These are phyloP conservation scores for Apiospora saccharicola DNA, from an alignment of 2,329 filamentous ascomycete genomes.

Conservation along the genomic window DNA sequence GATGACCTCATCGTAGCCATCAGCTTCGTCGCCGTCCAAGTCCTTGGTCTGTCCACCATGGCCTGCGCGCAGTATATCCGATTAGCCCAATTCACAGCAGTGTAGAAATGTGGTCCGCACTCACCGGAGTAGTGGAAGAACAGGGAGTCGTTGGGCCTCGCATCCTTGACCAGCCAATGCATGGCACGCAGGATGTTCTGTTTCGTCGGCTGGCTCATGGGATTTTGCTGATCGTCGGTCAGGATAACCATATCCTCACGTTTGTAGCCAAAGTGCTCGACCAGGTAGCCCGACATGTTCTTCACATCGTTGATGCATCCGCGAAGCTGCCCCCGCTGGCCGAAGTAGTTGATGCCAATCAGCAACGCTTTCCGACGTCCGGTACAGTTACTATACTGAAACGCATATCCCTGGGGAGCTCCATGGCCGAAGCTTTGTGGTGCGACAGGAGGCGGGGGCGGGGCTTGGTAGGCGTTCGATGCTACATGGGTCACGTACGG, in stretches of 20 bases:
- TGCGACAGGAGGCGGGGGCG: slow-evolving; percentile 70
- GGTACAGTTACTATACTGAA: slow-evolving; percentile 91
- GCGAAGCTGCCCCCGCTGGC: slow-evolving; percentile 85
- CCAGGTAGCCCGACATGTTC: slow-evolving; percentile 93
- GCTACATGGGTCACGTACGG: slow-evolving; percentile 1
- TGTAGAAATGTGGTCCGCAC: background rate
- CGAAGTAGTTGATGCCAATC: slow-evolving; percentile 97
- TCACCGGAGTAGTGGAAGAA: slow-evolving; percentile 97
- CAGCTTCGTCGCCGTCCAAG: slow-evolving; percentile 77
- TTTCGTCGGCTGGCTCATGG: slow-evolving; percentile 96
- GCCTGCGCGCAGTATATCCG: slow-evolving; percentile 52
- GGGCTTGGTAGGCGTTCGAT: slow-evolving; percentile 46
- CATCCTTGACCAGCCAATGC: slow-evolving; percentile 98
- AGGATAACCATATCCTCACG: slow-evolving; percentile 96
- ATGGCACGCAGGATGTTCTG: slow-evolving; percentile 94
- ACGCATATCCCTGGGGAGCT: slow-evolving; percentile 81
- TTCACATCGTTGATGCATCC: slow-evolving; percentile 98
- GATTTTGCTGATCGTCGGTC: slow-evolving; percentile 96
- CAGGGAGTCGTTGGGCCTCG: slow-evolving; percentile 88
- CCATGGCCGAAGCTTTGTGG: slow-evolving; percentile 81
- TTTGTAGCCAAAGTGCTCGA: slow-evolving; percentile 89
- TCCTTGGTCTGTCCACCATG: slow-evolving; percentile 81
- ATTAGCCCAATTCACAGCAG: background rate
- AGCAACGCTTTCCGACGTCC: slow-evolving; percentile 87
- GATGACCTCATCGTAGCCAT: slow-evolving; percentile 80